Evolutionary conservation across 768 basidiomycete species (phyloP).

Genomic region (Basidioascus undulatus): DNA sequence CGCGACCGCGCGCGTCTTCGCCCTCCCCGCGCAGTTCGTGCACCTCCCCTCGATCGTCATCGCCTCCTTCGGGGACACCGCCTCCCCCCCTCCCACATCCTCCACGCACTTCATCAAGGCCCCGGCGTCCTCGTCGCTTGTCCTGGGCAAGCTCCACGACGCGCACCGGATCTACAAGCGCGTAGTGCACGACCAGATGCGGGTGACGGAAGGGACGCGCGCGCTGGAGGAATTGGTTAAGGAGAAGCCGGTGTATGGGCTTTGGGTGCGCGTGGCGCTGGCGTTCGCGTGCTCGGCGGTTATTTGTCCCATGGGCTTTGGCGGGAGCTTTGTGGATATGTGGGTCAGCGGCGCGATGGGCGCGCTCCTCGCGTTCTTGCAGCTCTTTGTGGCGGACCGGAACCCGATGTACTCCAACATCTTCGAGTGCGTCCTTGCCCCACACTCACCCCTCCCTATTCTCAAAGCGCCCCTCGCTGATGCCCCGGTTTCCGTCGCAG

Average conservation of each 20-base stretch:
- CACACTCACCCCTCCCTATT: not conserved
- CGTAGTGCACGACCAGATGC: constrained; percentile 79
- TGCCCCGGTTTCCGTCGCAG: not conserved
- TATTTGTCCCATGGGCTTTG: constrained; percentile 49
- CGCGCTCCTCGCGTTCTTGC: constrained; percentile 40
- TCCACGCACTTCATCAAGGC: constrained; percentile 73
- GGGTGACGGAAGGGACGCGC: constrained; percentile 46
- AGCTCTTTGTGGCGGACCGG: constrained; percentile 46
- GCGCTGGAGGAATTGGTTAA: constrained; percentile 39
- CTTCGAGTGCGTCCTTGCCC: constrained; percentile 42
- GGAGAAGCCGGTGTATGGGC: constrained; percentile 38
- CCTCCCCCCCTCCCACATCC: constrained; percentile 50
- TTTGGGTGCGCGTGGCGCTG: constrained; percentile 36
- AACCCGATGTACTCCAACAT: constrained; percentile 69
- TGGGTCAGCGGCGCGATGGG: constrained; percentile 51
- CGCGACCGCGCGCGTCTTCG: constrained; percentile 67
- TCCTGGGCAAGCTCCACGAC: constrained; percentile 59
- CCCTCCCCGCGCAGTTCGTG: constrained; percentile 76
- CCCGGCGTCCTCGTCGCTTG: constrained; percentile 36
- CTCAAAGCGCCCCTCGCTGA: not conserved
- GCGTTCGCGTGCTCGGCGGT: constrained; percentile 47
- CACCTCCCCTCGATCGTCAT: constrained; percentile 36
- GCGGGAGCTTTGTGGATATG: constrained; percentile 34
- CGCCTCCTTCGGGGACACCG: constrained; percentile 54
- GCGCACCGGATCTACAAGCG: constrained; percentile 63